Conservation (phyloP, 371 early-diverging fungal genomes). For the Coemansia sp. region DNA sequence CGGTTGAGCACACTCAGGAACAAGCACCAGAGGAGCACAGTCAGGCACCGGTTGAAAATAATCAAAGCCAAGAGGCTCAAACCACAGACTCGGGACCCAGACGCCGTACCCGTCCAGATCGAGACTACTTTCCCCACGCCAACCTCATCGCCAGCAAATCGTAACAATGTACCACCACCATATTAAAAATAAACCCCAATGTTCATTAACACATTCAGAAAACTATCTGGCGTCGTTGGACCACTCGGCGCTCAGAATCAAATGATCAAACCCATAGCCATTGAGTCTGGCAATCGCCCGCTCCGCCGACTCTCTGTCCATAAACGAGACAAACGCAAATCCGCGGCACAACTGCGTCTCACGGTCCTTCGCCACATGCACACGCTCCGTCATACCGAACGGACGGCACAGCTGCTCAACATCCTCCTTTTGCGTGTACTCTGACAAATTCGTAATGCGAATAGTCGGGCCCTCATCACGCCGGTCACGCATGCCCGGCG, state of each 20-base stretch:
- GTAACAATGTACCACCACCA: constrained; percentile 1
- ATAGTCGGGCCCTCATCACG: constrained; percentile 86
- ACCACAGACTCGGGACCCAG: neutral
- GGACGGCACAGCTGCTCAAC: constrained; percentile 84
- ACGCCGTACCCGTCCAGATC: neutral
- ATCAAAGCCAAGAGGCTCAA: neutral
- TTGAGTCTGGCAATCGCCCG: constrained; percentile 82
- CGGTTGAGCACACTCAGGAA: neutral
- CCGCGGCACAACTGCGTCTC: constrained; percentile 89
- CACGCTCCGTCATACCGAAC: constrained; percentile 78
- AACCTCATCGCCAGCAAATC: constrained; percentile 1
- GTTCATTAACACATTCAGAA: too few relatives aligned
- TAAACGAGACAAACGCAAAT: constrained; percentile 93
- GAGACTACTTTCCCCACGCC: neutral
- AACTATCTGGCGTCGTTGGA: constrained; percentile 55
- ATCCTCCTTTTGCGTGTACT: constrained; percentile 87
- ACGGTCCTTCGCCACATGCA: constrained; percentile 84
- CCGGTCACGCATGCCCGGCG: constrained; percentile 57
- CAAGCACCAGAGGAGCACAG: neutral
- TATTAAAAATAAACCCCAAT: too few relatives aligned
- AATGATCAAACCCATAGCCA: constrained; percentile 91
- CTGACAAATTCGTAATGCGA: constrained; percentile 95
- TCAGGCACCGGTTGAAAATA: neutral
- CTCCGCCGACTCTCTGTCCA: constrained; percentile 77
- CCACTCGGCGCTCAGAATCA: constrained; percentile 91